Percentiles rank a stretch among this genome's conserved stretches.
phyloP scores from a whole-genome alignment of 164 flowering plant species.

The Tetracentron sinense region DNA sequence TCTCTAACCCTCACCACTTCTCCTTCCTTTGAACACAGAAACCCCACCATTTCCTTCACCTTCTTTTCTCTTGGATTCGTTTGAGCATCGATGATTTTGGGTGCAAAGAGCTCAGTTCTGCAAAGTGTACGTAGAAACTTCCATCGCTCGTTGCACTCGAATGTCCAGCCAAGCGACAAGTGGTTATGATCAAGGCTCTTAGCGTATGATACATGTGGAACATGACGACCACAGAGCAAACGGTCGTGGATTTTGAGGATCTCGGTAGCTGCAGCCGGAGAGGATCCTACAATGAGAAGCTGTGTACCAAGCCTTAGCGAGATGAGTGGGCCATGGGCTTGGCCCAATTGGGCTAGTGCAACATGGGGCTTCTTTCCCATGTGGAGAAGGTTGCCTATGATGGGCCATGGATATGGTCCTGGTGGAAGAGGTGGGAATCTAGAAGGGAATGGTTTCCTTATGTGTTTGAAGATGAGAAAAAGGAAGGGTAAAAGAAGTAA shows the following conservation, averaged over 20 bases:
- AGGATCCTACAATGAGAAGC: constrained; percentile 27
- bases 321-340: constrained; percentile 29
- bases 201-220: constrained; percentile 13
- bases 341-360: constrained; percentile 18
- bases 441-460: neutral
- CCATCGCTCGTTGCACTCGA: constrained; percentile 34
- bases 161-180: constrained; percentile 17
- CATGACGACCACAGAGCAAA: constrained; percentile 21
- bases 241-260: constrained; percentile 37
- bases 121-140: constrained; percentile 30
- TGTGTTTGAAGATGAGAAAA: neutral
- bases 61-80: constrained; percentile 26
- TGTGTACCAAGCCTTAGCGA: constrained; percentile 26
- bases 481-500: neutral
- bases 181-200: constrained; percentile 11
- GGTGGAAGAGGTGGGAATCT: constrained; percentile 25
- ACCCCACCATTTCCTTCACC: constrained; percentile 14
- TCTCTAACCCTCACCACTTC: constrained; percentile 12
- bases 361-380: constrained; percentile 25
- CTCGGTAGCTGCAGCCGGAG: constrained; percentile 28
- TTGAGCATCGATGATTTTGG: constrained; percentile 29
- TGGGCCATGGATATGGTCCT: constrained; percentile 34
- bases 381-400: constrained; percentile 28
- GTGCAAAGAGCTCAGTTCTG: constrained; percentile 32
- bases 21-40: constrained; percentile 14